Percentiles rank a stretch among this genome's conserved stretches.
Evolutionary conservation across 23 red algal genomes (phyloP).

Genomic region (Agarophyton chilense): DNA sequence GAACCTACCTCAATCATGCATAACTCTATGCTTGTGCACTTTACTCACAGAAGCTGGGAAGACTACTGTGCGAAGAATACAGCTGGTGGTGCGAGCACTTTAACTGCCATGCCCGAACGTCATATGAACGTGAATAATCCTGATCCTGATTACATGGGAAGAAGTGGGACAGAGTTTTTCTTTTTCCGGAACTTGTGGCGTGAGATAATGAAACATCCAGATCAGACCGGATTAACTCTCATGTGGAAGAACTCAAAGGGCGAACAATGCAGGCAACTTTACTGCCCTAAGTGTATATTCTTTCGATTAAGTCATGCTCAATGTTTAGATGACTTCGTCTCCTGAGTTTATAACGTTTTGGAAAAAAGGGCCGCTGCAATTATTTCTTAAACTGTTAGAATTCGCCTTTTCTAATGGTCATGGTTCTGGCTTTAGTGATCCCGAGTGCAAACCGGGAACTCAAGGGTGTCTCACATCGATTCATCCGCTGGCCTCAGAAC

Average conservation of each 20-base stretch:
- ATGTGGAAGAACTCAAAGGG: not conserved
- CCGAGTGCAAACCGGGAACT: too few species aligned
- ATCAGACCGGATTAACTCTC: not conserved
- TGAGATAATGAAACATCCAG: constrained; percentile 3
- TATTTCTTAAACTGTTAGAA: not conserved
- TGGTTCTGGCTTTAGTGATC: too few species aligned
- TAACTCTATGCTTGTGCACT: constrained; percentile 58
- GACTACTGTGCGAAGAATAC: constrained; percentile 48
- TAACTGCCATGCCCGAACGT: constrained; percentile 42
- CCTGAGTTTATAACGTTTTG: not conserved
- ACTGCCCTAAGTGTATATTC: not conserved
- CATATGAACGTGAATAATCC: constrained; percentile 16
- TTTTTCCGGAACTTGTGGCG: constrained; percentile 21
- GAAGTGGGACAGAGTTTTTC: not conserved
- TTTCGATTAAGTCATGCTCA: not conserved
- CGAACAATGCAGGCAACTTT: not conserved
- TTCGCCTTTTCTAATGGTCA: too few species aligned
- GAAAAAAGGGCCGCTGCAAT: not conserved
- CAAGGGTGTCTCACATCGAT: too few species aligned
- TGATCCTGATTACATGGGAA: constrained; percentile 43
- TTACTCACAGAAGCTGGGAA: constrained; percentile 56
- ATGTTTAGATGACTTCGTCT: not conserved
- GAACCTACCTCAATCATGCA: constrained; percentile 31
- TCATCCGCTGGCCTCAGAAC: too few species aligned
- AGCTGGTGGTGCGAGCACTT: constrained; percentile 38